Base-by-base conservation (phyloP, 116 monocot species). In the Trichopus zeylanicus region DNA sequence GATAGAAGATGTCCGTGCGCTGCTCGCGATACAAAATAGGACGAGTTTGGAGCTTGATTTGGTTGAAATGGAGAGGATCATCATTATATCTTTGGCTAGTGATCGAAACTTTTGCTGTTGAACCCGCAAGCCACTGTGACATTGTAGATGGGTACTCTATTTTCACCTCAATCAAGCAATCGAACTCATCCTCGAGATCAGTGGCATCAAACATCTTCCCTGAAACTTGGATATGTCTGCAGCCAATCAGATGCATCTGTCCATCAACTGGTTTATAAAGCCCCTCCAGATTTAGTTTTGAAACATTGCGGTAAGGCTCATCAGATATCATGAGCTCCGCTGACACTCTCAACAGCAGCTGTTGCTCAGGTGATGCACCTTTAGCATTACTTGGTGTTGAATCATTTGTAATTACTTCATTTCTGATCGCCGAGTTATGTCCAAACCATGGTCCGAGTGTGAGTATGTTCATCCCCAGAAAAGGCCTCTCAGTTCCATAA, bases 211-310 rank as follows among this genome's bases (percentile, higher is more conserved):
- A 68, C 29, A 81, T 51, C 68, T 68, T 62, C 75, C 66, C 71
- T n/a, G 79, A 56, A 54, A 72, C 66, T 23, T 58, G 71, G 11
- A 75, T 66, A 64, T 79, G 69, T 42, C 82, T 76, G 46, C 87
- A 87, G 22, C 73, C 87, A 23, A 82, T 70, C 8, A 82, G 54
- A 67, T 78, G 82, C 75, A 87, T 82, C 55, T 39, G 70, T 16
- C 87, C 87, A 54, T 81, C 60, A 25, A 78, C n/a, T n/a, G 71
- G 75, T 33, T 82, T 76, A 55, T 87, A 87, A 1, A 87, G 33
- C 57, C 87, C 87, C 55, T 87, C 87, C 55, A 87, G 24, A 29
- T 56, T 63, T 6, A 87, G 21, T 19, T 46, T 24, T 25, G 78
- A 82, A 37, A 66, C 56, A 59, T 82, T 78, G 13, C 2, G 49